Evolutionary conservation across 139 green algal genomes (phyloP).

Genomic region (Chlamydomonas incerta): DNA sequence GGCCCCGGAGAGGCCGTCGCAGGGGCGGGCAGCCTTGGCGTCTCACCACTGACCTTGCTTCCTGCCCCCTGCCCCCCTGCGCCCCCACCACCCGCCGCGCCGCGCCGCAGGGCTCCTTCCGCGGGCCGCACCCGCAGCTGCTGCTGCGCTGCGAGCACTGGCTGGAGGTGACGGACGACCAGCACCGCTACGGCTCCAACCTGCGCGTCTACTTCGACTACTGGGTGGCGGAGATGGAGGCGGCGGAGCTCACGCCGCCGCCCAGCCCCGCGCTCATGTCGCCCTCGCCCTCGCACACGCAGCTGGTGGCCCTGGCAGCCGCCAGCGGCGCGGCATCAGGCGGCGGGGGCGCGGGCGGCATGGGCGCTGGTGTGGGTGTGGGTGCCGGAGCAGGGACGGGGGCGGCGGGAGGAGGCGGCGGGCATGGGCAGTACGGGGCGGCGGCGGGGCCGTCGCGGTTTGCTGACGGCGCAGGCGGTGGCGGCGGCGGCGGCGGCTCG

Average conservation of each 20-base stretch:
- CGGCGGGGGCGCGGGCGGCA: no score
- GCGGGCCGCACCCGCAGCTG: conserved; percentile 31
- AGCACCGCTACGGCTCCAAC: conserved; percentile 78
- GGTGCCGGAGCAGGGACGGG: background rate
- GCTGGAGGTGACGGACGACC: conserved; percentile 74
- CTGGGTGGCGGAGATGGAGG: conserved; percentile 57
- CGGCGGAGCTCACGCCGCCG: conserved; percentile 40
- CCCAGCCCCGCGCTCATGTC: conserved; percentile 33
- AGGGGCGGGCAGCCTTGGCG: no score
- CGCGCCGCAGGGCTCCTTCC: background rate
- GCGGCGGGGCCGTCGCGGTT: conserved; percentile 1
- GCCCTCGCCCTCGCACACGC: conserved; percentile 20
- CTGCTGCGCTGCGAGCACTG: conserved; percentile 69
- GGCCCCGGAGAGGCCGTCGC: no score
- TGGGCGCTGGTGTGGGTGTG: no score
- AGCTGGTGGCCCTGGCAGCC: background rate
- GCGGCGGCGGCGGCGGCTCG: no score
- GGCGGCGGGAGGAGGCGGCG: background rate
- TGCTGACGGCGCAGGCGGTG: no score
- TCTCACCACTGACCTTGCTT: no score
- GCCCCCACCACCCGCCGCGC: background rate
- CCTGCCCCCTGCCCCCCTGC: background rate
- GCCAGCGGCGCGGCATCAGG: no score
- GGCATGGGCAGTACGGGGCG: background rate
- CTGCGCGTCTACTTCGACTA: conserved; percentile 66